Base-by-base conservation (phyloP, 1,284 basidiomycete genomes). In the Marasmius tenuissimus region DNA sequence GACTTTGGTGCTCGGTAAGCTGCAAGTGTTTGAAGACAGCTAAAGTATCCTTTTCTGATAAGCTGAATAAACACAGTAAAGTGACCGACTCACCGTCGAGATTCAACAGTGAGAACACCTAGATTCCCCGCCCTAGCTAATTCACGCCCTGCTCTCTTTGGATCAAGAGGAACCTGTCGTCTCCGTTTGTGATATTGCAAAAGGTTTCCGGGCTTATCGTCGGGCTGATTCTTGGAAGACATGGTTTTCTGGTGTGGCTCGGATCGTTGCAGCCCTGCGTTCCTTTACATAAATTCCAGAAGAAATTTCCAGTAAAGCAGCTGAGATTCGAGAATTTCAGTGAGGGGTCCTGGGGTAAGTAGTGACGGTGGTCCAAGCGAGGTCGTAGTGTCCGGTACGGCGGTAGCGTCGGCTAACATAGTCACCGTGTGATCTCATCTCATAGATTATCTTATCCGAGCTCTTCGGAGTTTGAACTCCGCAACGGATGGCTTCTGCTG, bases 21-120 rank as follows among this genome's bases (percentile, higher is more conserved):
- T 0, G 81, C 80, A 8, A 92, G 75, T 60, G 84, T 87, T 42
- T 78, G 75, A 34, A 92, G 73, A 66, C 88, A 90, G 68, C 90
- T 91, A 49, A 5, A 33, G 27, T 6, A 35, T 22, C 16, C 22
- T 34, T 34, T 37, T 35, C 42, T n/a, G 45, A 34, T 18, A 34
- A 14, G 16, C 27, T 34, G 16, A 48, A 20, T 9, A 58, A 27
- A 49, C 14, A 34, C n/a, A 18, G 16, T 10, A 12, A 18, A 11
- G 14, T 1, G 35, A 35, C 27, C 35, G 1, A 27, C 38, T 47
- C n/a, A 60, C 48, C 55, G 50, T 35, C 39, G 50, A 9, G 56
- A 61, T 53, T 61, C 60, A 16, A 49, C 45, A 4, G 60, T 61
- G 11, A 61, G 39, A 34, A 40, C 56, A 9, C 49, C 60, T n/a